Base-by-base conservation (phyloP, 805 yeast genomes). In the Ogataea zsoltii region DNA sequence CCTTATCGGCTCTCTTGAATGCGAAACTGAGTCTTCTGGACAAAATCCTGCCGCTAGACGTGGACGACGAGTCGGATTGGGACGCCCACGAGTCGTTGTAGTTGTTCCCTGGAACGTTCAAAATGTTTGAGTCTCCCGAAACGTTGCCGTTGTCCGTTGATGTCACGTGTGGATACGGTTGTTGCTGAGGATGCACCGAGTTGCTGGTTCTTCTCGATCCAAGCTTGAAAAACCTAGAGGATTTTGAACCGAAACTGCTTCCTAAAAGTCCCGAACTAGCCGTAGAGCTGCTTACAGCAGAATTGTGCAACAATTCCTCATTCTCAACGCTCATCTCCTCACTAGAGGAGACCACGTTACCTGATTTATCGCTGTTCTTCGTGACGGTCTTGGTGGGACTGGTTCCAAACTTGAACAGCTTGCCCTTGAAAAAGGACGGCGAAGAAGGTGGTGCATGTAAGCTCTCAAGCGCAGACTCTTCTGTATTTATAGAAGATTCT, bases 351-450 rank as follows among this genome's bases (percentile, higher is more conserved):
- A 41, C 25, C 7, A 38, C 44, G 19, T 33, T 43, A 5, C 34
- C 38, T 1, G 61, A 56, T 23, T 49, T 54, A 25, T 56, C 61
- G 33, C 56, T 56, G 16, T 41, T 46, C 44, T 59, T 60, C 1
- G 62, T 57, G 3, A 39, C 37, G 2, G 53, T 46, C 38, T 65
- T 66, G 4, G 65, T 62, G 3, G 70, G 70, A 30, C 64, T 59
- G 2, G 60, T 45, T 9, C 75, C 74, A 53, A 71, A 66, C 34
- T 65, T 58, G 50, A 68, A 67, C 16, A 71, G 54, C 33, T 59
- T 62, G 41, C 59, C 62, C 37, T 65, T 65, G 55, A 71, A 63
- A 34, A 70, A 66, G 7, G 71, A 66, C 7, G 73, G 71, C 3
- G 74, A 67, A 2, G 63, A 44, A n/a, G 57, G 51, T 12, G 45